Evolutionary conservation across 2,329 filamentous ascomycete genomes (phyloP).

Genomic region (Neocatenulostroma microsporum): DNA sequence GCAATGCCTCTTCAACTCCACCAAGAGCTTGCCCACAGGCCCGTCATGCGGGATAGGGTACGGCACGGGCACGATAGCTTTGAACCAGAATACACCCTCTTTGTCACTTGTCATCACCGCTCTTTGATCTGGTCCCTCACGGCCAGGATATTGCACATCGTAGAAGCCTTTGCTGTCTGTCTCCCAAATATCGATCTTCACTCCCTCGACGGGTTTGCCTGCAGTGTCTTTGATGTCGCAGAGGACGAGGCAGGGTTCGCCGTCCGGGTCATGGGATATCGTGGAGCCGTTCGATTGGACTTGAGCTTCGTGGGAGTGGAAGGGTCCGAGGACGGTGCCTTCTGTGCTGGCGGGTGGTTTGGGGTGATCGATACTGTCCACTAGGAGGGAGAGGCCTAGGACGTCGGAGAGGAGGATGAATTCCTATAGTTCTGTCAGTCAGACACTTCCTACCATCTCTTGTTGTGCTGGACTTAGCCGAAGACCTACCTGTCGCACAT

Average conservation of each 20-base stretch:
- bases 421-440: conserved; percentile 24
- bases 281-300: conserved; percentile 47
- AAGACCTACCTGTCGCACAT: conserved; percentile 61
- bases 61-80: conserved; percentile 72
- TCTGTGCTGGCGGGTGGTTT: conserved; percentile 64
- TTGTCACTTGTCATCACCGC: conserved; percentile 62
- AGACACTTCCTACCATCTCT: not conserved
- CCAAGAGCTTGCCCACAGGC: conserved; percentile 67
- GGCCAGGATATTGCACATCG: conserved; percentile 66
- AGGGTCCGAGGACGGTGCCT: conserved; percentile 72
- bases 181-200: conserved; percentile 78
- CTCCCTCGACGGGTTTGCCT: conserved; percentile 55
- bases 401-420: conserved; percentile 78
- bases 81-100: conserved; percentile 75
- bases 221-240: conserved; percentile 61
- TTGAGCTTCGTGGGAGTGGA: conserved; percentile 72
- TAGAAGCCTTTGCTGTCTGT: conserved; percentile 74
- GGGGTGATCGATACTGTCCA: conserved; percentile 77
- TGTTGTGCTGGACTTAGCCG: not conserved
- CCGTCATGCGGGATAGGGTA: conserved; percentile 82
- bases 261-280: conserved; percentile 62
- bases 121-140: conserved; percentile 60
- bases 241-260: conserved; percentile 63
- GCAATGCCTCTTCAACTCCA: conserved; percentile 61
- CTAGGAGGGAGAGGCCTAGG: conserved; percentile 68